phyloP scores from a whole-genome alignment of 176 grass and related monocot genomes.

The Oropetium thomaeum region DNA sequence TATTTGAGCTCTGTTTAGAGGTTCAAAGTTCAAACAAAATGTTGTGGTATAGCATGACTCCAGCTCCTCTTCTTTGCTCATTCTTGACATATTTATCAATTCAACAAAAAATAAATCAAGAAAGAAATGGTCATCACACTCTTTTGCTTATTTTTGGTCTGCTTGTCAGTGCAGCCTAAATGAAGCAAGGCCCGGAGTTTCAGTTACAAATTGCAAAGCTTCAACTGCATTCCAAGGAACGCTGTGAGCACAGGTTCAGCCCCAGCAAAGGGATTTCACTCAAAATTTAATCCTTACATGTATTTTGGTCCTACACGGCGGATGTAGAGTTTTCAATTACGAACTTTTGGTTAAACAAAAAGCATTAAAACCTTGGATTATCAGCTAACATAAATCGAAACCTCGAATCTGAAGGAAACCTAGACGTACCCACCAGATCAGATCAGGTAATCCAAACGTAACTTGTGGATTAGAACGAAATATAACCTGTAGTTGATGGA shows the following conservation, averaged over 20 bases:
- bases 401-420: not conserved
- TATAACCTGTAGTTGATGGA: constrained; percentile 80
- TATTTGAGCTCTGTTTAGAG: not conserved
- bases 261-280: not conserved
- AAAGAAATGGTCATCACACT: not conserved
- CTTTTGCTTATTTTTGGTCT: not conserved
- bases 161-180: not conserved
- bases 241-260: not conserved
- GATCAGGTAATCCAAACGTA: not conserved
- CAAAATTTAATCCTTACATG: not conserved
- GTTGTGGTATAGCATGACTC: not conserved
- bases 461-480: not conserved
- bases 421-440: not conserved
- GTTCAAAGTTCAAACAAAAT: not conserved
- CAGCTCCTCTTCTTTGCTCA: not conserved
- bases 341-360: not conserved
- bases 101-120: not conserved
- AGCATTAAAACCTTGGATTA: not conserved
- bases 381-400: not conserved
- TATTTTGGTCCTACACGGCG: not conserved
- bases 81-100: not conserved
- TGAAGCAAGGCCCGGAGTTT: not conserved
- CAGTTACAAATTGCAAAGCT: not conserved
- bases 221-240: not conserved
- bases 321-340: not conserved